These are phyloP conservation scores for Monosporascus sp. DNA, from an alignment of 2,329 filamentous ascomycete genomes.

Conservation along the genomic window DNA sequence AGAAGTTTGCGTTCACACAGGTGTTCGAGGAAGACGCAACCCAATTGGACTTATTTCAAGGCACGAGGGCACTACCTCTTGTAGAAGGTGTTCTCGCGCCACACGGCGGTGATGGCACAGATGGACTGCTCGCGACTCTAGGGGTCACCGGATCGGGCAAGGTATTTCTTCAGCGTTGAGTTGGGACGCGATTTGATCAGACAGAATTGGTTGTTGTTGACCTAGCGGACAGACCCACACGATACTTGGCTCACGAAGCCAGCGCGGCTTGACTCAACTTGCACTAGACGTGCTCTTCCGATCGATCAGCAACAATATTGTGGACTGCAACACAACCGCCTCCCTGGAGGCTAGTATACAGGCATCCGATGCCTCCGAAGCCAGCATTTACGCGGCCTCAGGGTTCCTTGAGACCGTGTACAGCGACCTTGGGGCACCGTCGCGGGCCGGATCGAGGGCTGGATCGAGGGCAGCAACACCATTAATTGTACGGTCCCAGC, in stretches of 20 bases:
- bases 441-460: conserved; percentile 41
- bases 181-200: background rate
- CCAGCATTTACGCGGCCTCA: conserved; percentile 66
- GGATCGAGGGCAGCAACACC: conserved; percentile 65
- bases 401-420: conserved; percentile 77
- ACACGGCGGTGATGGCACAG: conserved; percentile 70
- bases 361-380: conserved; percentile 75
- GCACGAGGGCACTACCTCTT: conserved; percentile 67
- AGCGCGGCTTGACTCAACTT: conserved; percentile 88
- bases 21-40: conserved; percentile 84
- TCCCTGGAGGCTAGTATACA: conserved; percentile 68
- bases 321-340: conserved; percentile 53
- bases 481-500: conserved; percentile 56
- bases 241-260: conserved; percentile 79
- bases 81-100: conserved; percentile 76
- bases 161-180: conserved; percentile 45
- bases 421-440: conserved; percentile 45
- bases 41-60: conserved; percentile 82
- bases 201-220: background rate
- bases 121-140: conserved; percentile 84
- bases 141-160: conserved; percentile 96
- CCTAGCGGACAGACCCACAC: conserved; percentile 70
- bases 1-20: conserved; percentile 89
- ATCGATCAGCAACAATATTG: conserved; percentile 68
- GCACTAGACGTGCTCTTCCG: conserved; percentile 85